phyloP scores from a whole-genome alignment of 768 basidiomycete species.

The Tylopilus sp. region DNA sequence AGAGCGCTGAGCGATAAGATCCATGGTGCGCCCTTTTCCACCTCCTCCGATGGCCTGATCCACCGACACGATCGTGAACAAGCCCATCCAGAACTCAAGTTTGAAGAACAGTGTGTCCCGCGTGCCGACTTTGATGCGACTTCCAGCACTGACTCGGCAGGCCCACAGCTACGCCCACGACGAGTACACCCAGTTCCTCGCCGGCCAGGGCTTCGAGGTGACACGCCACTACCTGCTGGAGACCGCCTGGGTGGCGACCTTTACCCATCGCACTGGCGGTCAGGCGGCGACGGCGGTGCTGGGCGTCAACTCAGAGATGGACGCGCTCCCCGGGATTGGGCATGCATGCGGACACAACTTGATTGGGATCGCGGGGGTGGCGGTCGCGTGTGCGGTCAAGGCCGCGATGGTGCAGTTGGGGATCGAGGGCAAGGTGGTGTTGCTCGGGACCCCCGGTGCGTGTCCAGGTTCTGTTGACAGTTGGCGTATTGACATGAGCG shows the following conservation, averaged over 20 bases:
- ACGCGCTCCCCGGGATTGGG: slow-evolving; percentile 54
- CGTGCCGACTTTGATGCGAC: too few relatives aligned
- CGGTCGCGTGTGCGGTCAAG: slow-evolving; percentile 64
- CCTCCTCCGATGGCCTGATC: too few relatives aligned
- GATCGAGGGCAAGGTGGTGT: slow-evolving; percentile 61
- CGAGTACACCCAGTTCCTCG: slow-evolving; percentile 63
- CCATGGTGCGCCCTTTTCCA: slow-evolving; percentile 43
- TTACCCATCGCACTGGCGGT: slow-evolving; percentile 32
- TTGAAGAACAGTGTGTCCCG: slow-evolving; percentile 57
- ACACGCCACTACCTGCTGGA: slow-evolving; percentile 56
- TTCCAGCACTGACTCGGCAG: neutral
- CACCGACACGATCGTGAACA: neutral
- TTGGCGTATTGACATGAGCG: too few relatives aligned
- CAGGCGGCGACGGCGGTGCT: slow-evolving; percentile 23
- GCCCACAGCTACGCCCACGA: slow-evolving; percentile 56
- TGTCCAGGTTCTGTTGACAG: too few relatives aligned
- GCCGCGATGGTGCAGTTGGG: slow-evolving; percentile 56
- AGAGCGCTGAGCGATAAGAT: slow-evolving; percentile 67
- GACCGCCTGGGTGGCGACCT: slow-evolving; percentile 75
- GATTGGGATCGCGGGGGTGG: slow-evolving; percentile 72
- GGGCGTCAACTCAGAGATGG: slow-evolving; percentile 82
- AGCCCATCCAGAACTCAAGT: slow-evolving; percentile 72
- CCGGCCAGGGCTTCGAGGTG: slow-evolving; percentile 61
- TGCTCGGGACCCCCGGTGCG: slow-evolving; percentile 76
- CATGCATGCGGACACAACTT: slow-evolving; percentile 83